Conservation (phyloP, 345 rosid genomes). For the Reutealis trisperma region DNA sequence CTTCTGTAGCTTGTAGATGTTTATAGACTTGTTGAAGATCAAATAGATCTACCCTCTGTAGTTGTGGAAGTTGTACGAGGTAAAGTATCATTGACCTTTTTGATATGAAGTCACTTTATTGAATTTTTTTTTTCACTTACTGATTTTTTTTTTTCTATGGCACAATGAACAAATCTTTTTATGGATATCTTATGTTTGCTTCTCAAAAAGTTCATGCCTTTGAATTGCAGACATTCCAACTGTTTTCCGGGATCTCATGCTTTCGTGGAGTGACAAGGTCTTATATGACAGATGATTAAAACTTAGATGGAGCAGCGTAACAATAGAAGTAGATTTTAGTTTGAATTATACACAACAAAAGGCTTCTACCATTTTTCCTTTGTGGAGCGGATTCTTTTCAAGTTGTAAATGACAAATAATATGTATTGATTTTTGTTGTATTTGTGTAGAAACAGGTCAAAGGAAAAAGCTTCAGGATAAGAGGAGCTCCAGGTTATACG, state of each 20-base stretch:
- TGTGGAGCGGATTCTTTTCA: not conserved
- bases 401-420: conserved; percentile 9
- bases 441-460: not conserved
- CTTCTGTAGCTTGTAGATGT: conserved; percentile 78
- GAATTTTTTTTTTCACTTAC: too few species aligned
- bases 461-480: not conserved
- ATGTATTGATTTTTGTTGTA: not conserved
- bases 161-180: not conserved
- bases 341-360: not conserved
- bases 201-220: conserved; percentile 6
- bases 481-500: not conserved
- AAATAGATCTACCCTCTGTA: conserved; percentile 71
- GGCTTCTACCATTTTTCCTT: not conserved
- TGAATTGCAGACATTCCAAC: conserved; percentile 66
- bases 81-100: conserved; percentile 21
- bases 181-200: conserved; percentile 1
- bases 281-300: conserved; percentile 55
- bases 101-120: not conserved
- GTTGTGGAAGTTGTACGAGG: conserved; percentile 77
- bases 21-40: conserved; percentile 78
- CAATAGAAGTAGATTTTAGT: not conserved
- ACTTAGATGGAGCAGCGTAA: not conserved
- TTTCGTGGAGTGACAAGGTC: conserved; percentile 80
- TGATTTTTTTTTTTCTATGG: not conserved
- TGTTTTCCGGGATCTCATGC: conserved; percentile 68